phyloP scores from a whole-genome alignment of 768 basidiomycete species.

The Inosperma sp. region DNA sequence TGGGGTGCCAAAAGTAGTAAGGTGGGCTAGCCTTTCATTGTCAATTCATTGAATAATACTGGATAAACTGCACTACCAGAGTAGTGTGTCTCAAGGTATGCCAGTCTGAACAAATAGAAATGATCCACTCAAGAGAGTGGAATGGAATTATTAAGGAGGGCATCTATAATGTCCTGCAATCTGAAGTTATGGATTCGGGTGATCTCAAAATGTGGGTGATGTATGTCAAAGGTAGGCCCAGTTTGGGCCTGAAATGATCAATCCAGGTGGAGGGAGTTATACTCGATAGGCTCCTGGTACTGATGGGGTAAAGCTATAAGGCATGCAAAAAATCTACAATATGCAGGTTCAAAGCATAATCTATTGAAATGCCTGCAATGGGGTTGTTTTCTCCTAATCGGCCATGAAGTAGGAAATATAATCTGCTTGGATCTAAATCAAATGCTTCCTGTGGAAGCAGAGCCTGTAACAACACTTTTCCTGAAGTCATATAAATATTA shows the following conservation, averaged over 20 bases:
- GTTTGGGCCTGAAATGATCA: slow-evolving; percentile 1
- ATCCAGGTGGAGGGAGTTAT: neutral
- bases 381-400: neutral
- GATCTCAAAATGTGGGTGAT: neutral
- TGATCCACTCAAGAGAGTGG: slow-evolving; percentile 9
- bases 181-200: neutral
- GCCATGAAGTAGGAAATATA: neutral
- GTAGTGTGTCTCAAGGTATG: neutral
- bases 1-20: neutral
- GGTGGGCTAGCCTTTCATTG: neutral
- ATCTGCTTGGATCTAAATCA: neutral
- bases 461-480: neutral
- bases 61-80: neutral
- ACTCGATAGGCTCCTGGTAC: neutral
- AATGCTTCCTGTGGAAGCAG: neutral
- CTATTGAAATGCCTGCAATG: neutral
- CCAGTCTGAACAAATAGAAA: neutral
- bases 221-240: neutral
- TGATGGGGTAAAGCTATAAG: neutral
- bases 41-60: neutral
- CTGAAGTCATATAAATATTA: neutral
- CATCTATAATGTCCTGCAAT: neutral
- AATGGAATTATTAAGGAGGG: slow-evolving; percentile 3
- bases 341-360: neutral
- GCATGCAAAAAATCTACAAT: neutral